Base-by-base conservation (phyloP, 2,329 filamentous ascomycete genomes). In the Blastomyces emzantsi region DNA sequence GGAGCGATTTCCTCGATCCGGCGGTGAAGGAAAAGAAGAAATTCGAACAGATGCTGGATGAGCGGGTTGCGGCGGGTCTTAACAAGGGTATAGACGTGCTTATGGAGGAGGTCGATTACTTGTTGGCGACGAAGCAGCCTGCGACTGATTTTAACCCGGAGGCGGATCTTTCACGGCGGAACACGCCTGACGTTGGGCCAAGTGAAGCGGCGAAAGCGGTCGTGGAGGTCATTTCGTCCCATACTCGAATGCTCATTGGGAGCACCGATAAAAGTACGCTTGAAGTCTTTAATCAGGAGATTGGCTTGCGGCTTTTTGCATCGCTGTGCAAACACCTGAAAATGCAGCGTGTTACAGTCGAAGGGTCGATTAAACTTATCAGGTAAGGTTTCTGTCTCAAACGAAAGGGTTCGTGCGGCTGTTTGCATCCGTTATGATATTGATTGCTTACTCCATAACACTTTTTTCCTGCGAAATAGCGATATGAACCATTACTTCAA, bases 51-150 rank as follows among this genome's bases (percentile, higher is more conserved):
- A 96, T 97, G 89, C 87, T 99, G 1, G 94, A 99, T 72, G 94
- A 97, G 77, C 90, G 90, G 65, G 94, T 99, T 8, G 94, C 94
- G 3, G 92, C 93, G 9, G 95, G 95, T 1, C 80, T 99, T 66
- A 97, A 97, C 76, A 97, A 96, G 78, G 94, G 94, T 67, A 97
- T 99, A 67, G 93, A 99, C 72, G 94, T 97, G 64, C 84, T 99
- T 54, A 97, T 99, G 89, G 92, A 96, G 70, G 94, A 99, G 78
- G 92, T 97, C 36, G 94, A 99, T 74, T 97, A 95, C 73, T 84
- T 99, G 45, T 92, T 92, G 70, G 92, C 90, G 22, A 96, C 92
- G 0, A 90, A 88, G 2, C 94, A 99, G 74, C 79, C 83, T 30
- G 88, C 92, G 0, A 89, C 89, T 0, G 94, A 99, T 77, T 99